Evolutionary conservation across 2,329 filamentous ascomycete species (phyloP), one percentile per base, ranked within the genome.

Genomic region (Septoria linicola): DNA sequence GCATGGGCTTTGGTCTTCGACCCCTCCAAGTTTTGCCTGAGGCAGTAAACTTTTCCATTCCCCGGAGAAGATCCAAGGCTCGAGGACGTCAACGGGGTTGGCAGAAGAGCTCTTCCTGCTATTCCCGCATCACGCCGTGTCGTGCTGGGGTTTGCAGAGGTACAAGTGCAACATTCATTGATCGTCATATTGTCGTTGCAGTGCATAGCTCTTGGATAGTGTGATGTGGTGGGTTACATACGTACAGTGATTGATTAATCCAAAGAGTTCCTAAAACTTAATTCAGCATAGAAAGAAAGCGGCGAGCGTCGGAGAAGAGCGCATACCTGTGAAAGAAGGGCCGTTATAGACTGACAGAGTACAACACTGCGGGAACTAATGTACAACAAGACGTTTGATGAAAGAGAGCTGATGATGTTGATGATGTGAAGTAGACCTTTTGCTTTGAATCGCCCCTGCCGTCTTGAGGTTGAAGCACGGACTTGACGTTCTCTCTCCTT

Each of bases 1-100:
- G 41, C 41, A 43, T 31, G 41, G 41, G 27, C 23, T 27, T 27
- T 27, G 23, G 23, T 27, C 23, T 25, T 16, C 41, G 23, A 43
- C 41, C 41, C 41, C 41, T 25, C 41, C 41, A 43, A 16, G 40
- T 5, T 10, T 5, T 43, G 41, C 41, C 41, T 43, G 14, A 43
- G 41, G 41, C 23, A 8, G 8, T 27, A 5, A 5, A 27, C 23
- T 27, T 27, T 27, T 10, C 41, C 41, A 27, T 43, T 21, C 20
- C 17, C 41, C 25, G 41, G 31, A 43, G 41, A 43, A 41, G 39
- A 41, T 27, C 39, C n/a, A n/a, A n/a, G n/a, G n/a, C 39, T 41
- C 39, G 27, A 34, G 17, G 16, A 43, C 40, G 40, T 42, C 40
- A 42, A 42, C 31, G 21, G 40, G 16, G 21, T 25, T 27, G 23